Percentiles rank a stretch among this genome's conserved stretches.
These are phyloP conservation scores for Pseudocercospora fijiensis DNA, from an alignment of 2,329 filamentous ascomycete genomes.

Conservation along the genomic window DNA sequence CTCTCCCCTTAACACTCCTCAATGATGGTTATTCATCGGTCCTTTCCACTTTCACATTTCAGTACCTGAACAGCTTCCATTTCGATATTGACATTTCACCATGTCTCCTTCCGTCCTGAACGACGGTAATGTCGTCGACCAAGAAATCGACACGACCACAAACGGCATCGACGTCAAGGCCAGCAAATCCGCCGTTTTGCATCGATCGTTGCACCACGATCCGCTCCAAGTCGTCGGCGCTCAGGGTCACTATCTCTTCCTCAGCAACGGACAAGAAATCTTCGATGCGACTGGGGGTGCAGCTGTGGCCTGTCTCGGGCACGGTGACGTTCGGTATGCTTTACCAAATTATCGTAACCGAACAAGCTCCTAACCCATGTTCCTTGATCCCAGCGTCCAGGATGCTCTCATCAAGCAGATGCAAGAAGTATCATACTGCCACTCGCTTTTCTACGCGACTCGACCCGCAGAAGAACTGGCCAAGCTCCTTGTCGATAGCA, in stretches of 20 bases:
- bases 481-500: constrained; percentile 51
- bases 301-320: constrained; percentile 69
- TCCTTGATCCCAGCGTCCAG: constrained; percentile 45
- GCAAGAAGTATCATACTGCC: constrained; percentile 57
- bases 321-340: constrained; percentile 55
- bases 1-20: background rate
- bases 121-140: constrained; percentile 27
- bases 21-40: constrained; percentile 2
- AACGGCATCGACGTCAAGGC: constrained; percentile 6
- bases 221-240: constrained; percentile 52
- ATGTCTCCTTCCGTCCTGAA: constrained; percentile 28
- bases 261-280: constrained; percentile 58
- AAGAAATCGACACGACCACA: constrained; percentile 7
- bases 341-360: background rate
- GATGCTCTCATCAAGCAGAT: constrained; percentile 62
- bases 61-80: background rate
- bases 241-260: constrained; percentile 53
- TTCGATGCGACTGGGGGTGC: constrained; percentile 74
- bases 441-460: constrained; percentile 59
- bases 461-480: constrained; percentile 55
- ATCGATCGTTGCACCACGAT: constrained; percentile 50
- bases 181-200: constrained; percentile 44
- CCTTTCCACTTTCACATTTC: background rate
- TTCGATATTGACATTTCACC: background rate
- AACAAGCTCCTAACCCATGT: constrained; percentile 1